Conservation (phyloP, 2,329 filamentous ascomycete genomes). For the Trichoderma sp. region DNA sequence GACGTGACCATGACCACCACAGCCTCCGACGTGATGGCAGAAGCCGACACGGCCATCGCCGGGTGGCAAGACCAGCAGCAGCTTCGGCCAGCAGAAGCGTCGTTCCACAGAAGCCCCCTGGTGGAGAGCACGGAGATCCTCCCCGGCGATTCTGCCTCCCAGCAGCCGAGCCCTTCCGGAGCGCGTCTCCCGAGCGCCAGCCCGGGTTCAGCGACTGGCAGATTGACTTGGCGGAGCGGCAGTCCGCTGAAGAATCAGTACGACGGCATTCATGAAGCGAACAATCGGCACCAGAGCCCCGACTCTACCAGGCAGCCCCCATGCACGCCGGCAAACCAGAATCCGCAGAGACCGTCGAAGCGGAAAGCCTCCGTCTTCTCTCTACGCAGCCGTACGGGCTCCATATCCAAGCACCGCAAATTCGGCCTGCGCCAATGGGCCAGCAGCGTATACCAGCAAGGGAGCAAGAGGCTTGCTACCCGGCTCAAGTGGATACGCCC, state of each 20-base stretch:
- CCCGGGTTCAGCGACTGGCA: neutral
- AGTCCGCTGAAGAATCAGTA: constrained; percentile 32
- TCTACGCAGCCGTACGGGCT: constrained; percentile 35
- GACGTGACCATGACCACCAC: constrained; percentile 30
- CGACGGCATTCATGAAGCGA: constrained; percentile 34
- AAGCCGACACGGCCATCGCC: constrained; percentile 35
- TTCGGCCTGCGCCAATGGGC: constrained; percentile 40
- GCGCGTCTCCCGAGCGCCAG: neutral
- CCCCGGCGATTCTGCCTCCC: constrained; percentile 32
- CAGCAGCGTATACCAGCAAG: constrained; percentile 34
- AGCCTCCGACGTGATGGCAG: constrained; percentile 32
- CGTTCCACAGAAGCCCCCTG: constrained; percentile 37
- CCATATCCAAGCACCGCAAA: constrained; percentile 36
- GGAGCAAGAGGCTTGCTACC: constrained; percentile 36
- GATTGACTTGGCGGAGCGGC: constrained; percentile 16
- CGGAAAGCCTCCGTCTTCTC: constrained; percentile 41
- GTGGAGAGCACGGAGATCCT: constrained; percentile 36
- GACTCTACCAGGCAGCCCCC: constrained; percentile 8
- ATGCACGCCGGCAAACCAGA: constrained; percentile 22
- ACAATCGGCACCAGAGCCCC: constrained; percentile 29
- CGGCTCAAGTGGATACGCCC: constrained; percentile 37
- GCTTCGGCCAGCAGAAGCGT: constrained; percentile 29
- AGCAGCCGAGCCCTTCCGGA: constrained; percentile 23
- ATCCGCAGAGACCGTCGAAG: constrained; percentile 34
- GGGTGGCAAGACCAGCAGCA: constrained; percentile 37